Percentiles rank a stretch among this genome's conserved stretches.
phyloP scores from a whole-genome alignment of 768 basidiomycete genomes.

The Auricularia heimuer region DNA sequence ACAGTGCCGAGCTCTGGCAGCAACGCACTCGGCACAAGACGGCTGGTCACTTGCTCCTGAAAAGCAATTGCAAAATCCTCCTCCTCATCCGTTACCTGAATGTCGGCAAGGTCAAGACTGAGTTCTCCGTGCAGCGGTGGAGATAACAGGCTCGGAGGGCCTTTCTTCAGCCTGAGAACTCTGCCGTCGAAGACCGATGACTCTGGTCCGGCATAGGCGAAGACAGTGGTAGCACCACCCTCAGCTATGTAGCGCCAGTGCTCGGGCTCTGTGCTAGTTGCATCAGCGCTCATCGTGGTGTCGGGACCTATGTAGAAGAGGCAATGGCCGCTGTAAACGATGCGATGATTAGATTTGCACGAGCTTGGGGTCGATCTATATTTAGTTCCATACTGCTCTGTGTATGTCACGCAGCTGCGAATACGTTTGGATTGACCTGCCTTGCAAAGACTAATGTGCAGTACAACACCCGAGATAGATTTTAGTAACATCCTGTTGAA shows the following conservation, averaged over 20 bases:
- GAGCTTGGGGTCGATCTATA: too few relatives aligned
- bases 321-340: too few relatives aligned
- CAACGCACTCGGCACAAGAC: slow-evolving; percentile 49
- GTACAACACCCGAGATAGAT: slow-evolving; percentile 38
- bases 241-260: slow-evolving; percentile 86
- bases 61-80: slow-evolving; percentile 41
- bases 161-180: slow-evolving; percentile 73
- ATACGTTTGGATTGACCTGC: too few relatives aligned
- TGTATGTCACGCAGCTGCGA: too few relatives aligned
- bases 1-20: slow-evolving; percentile 52
- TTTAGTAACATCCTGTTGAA: slow-evolving; percentile 3
- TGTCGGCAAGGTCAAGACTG: slow-evolving; percentile 23
- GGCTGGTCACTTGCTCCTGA: slow-evolving; percentile 51
- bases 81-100: slow-evolving; percentile 19
- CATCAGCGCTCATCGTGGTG: slow-evolving; percentile 9
- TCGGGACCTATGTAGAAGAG: too few relatives aligned
- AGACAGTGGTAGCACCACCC: slow-evolving; percentile 87
- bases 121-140: not conserved
- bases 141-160: slow-evolving; percentile 7
- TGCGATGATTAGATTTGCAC: too few relatives aligned
- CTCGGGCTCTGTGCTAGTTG: slow-evolving; percentile 23
- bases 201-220: slow-evolving; percentile 59
- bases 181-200: slow-evolving; percentile 46
- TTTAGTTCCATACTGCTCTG: too few relatives aligned
- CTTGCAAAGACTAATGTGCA: slow-evolving; percentile 33